Evolutionary conservation across 495 filamentous ascomycete species (phyloP), one percentile per base, ranked within the genome.

Genomic region (Penicillium salamii): DNA sequence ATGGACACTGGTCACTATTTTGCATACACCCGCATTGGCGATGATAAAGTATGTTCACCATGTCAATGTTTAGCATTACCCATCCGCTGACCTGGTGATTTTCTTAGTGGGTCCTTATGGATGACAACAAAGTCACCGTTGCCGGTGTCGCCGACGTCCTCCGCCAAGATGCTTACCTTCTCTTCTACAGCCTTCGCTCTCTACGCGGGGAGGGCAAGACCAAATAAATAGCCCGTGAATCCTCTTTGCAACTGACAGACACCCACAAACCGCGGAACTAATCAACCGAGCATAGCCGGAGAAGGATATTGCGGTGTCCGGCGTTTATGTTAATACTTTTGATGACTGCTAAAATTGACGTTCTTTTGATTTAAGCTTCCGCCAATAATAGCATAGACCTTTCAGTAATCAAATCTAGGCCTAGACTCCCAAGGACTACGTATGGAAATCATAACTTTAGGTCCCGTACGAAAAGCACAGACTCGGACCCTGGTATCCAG

Each of bases 1-100:
- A 87, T 96, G 49, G 89, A 95, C 55, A 85, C 88, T 31, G 88
- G 91, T 0, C 91, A 97, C 61, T 97, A 97, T 64, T 82, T 89
- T 50, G 84, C 82, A n/a, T 97, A 92, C 66, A 88, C 85, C 40
- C 74, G 88, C 17, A 83, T 65, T 9, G 45, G 88, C 41, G 87
- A 86, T 18, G 83, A 87, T 42, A 83, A 87, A 77, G 86, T 88
- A 65, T 49, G 82, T 70, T 24, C 47, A 15, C 9, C 20, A 13
- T 33, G 8, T n/a, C n/a, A n/a, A n/a, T n/a, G n/a, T n/a, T n/a
- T n/a, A n/a, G n/a, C n/a, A n/a, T n/a, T n/a, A n/a, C n/a, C 1
- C 37, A n/a, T 15, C n/a, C 15, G 23, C 54, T 66, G 39, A 71
- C 40, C 2, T 26, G 5, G 26, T 35, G 42, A 13, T 28, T 26